phyloP scores from a whole-genome alignment of 495 filamentous ascomycete species.

The Neurospora sp. region DNA sequence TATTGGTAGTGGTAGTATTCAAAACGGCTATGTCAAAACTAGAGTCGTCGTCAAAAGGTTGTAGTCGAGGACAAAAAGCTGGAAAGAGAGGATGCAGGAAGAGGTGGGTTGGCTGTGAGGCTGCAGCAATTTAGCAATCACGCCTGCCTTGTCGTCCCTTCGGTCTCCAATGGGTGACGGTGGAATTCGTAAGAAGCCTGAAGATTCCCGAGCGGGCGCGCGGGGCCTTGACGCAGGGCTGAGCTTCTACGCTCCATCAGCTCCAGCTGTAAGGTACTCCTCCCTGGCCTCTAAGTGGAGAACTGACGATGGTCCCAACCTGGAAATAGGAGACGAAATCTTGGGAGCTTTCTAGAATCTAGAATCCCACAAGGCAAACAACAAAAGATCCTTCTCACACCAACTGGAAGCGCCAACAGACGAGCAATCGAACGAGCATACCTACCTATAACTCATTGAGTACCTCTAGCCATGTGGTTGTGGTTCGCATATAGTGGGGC shows the following conservation, averaged over 20 bases:
- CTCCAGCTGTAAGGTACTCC: not conserved
- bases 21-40: not conserved
- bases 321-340: not conserved
- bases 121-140: conserved; percentile 12
- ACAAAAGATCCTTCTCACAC: not conserved
- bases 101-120: conserved; percentile 13
- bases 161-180: conserved; percentile 7
- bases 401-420: not conserved
- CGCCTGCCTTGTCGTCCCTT: conserved; percentile 4
- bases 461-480: not conserved
- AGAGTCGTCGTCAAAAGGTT: not conserved
- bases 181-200: conserved; percentile 29
- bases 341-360: not conserved
- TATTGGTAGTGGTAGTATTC: not conserved
- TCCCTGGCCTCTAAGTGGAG: not conserved
- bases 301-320: not conserved
- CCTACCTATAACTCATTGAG: not conserved
- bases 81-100: not conserved
- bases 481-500: not conserved
- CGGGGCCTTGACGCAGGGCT: conserved; percentile 6
- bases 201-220: conserved; percentile 18
- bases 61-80: not conserved
- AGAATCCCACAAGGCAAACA: not conserved
- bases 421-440: not conserved
- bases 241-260: not conserved